These are phyloP conservation scores for Begonia peltatifolia DNA, from an alignment of 306 rosid genomes.

Conservation along the genomic window DNA sequence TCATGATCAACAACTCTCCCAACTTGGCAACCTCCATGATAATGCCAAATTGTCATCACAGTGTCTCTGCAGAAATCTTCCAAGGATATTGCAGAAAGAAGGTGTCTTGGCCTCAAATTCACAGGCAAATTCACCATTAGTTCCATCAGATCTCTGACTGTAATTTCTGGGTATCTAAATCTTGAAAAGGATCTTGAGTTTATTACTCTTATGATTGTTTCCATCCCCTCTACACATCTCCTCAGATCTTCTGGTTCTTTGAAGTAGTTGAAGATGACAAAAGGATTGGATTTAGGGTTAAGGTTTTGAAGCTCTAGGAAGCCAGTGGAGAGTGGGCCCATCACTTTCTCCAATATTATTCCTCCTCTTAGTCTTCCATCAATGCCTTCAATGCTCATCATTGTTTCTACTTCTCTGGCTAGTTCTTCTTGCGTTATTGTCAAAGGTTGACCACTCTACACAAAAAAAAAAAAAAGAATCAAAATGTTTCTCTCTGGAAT, in stretches of 20 bases:
- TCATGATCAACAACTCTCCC: conserved; percentile 48
- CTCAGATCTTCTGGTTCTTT: conserved; percentile 50
- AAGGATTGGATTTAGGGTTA: conserved; percentile 43
- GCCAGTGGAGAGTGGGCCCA: conserved; percentile 51
- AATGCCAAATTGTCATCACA: conserved; percentile 65
- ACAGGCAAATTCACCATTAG: conserved; percentile 27
- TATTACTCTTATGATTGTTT: conserved; percentile 35
- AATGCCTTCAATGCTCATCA: conserved; percentile 7
- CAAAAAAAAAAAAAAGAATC: no score
- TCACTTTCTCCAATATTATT: conserved; percentile 44
- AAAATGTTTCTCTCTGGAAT: no score
- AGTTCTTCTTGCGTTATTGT: conserved; percentile 2
- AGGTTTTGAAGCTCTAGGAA: conserved; percentile 36
- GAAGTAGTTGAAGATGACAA: conserved; percentile 65
- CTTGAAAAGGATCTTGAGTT: conserved; percentile 43
- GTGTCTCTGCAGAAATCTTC: conserved; percentile 66
- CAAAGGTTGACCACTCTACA: conserved; percentile 24
- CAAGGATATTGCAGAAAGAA: conserved; percentile 26
- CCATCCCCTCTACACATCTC: conserved; percentile 58
- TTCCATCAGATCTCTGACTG: conserved; percentile 22
- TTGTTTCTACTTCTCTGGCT: no score
- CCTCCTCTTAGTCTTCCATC: conserved; percentile 37
- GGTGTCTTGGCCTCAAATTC: conserved; percentile 48
- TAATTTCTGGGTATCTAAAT: conserved; percentile 23
- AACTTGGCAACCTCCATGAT: conserved; percentile 69